Evolutionary conservation across 805 yeast genomes (phyloP), one percentile per base, ranked within the genome.

Genomic region (Lipomyces anomalus): DNA sequence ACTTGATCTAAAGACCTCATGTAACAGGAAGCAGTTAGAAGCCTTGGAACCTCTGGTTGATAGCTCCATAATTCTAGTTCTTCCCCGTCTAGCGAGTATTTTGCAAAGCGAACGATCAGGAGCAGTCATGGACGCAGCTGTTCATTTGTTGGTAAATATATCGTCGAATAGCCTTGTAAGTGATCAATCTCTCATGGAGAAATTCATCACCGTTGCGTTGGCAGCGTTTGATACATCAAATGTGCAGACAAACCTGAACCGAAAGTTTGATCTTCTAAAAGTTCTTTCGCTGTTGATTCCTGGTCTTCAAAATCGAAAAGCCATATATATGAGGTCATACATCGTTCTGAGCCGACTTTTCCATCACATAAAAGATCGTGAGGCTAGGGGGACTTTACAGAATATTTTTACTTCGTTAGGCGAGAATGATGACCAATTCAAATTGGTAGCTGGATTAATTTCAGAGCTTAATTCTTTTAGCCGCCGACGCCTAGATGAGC

Each of bases 401-500:
- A 62, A 65, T 2, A 74, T 87, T 2, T 80, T 85, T 52, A 56
- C 57, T 1, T 74, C 76, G 18, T 69, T 90, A 42, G 86, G 88
- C 17, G 60, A 58, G 2, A 74, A 73, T 43, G 75, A 76, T 44
- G 56, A 59, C 1, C 70, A 68, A 1, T 67, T 74, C 22, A 56
- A 65, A 16, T 60, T 65, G 4, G 76, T 81, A 22, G 75, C 82
- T 1, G 56, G 58, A 0, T 61, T 87, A n/a, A 60, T 86, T 11
- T 65, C 65, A 1, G 87, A 79, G 32, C 67, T 90, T 49, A 89
- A 92, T 60, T 70, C 95, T 0, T 84, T 70, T 57, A 77, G 88
- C 0, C 59, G 61, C 1, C 75, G 66, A 29, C 72, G 85, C 43
- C 66, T 87, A 45, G 80, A 78, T 26, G 88, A 83, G 52, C 80